Evolutionary conservation across 352 stramenopile genomes (phyloP).

Genomic region (Phytophthora litchii): DNA sequence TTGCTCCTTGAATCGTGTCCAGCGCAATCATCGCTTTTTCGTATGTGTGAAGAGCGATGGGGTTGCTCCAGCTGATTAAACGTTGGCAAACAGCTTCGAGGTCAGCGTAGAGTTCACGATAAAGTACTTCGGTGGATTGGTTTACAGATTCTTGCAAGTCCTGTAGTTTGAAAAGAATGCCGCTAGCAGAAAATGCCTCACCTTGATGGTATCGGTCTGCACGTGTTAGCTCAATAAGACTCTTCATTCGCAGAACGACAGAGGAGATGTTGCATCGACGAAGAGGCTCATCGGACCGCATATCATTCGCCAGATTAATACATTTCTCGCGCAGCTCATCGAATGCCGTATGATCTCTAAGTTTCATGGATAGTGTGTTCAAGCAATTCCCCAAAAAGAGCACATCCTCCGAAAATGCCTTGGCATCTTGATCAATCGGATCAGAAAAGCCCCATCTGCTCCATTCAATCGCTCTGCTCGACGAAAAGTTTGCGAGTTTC

Average conservation of each 20-base stretch:
- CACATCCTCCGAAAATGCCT: conserved; percentile 4
- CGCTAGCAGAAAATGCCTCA: not conserved
- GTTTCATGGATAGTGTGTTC: conserved; percentile 1
- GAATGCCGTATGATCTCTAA: not conserved
- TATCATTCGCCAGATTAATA: not conserved
- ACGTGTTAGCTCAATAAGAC: not conserved
- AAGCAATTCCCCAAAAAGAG: conserved; percentile 10
- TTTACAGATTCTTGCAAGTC: conserved; percentile 3
- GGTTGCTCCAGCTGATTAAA: conserved; percentile 1
- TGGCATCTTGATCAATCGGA: not conserved
- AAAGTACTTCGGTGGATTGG: not conserved
- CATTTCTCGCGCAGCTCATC: not conserved
- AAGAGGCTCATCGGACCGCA: not conserved
- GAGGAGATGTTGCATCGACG: conserved; percentile 2
- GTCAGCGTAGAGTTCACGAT: not conserved
- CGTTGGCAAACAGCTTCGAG: conserved; percentile 4
- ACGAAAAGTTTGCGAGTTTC: conserved; percentile 8
- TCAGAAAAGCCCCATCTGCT: not conserved
- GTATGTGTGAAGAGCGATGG: conserved; percentile 3
- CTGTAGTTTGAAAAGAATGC: conserved; percentile 1
- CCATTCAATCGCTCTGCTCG: not conserved
- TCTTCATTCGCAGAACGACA: conserved; percentile 8
- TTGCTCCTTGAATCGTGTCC: conserved; percentile 1
- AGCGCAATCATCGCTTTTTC: conserved; percentile 6
- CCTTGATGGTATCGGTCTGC: not conserved